A percentile compares a stretch with the other conserved stretches of the same genome.
These are phyloP conservation scores for Neopestalotiopsis sp. DNA, from an alignment of 2,329 filamentous ascomycete species.

Conservation along the genomic window DNA sequence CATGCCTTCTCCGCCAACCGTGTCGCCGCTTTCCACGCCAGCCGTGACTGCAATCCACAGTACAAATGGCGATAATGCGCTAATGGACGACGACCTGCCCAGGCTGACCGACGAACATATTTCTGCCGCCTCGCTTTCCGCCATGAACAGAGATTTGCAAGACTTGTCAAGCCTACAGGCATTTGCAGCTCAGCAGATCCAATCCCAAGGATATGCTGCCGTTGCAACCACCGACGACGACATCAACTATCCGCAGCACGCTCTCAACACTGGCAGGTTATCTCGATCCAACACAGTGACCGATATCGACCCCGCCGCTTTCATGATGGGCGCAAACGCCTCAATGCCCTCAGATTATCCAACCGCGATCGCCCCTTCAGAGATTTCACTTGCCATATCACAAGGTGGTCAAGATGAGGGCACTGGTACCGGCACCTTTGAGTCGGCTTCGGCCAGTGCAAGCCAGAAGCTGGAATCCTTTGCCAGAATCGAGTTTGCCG, in stretches of 20 bases:
- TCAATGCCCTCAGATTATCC: constrained; percentile 32
- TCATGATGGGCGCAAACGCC: constrained; percentile 32
- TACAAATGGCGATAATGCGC: constrained; percentile 33
- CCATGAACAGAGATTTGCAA: neutral
- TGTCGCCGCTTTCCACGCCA: constrained; percentile 41
- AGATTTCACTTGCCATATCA: constrained; percentile 37
- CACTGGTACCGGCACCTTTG: constrained; percentile 26
- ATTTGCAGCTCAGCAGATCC: neutral
- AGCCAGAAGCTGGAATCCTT: constrained; percentile 58
- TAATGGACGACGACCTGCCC: constrained; percentile 29
- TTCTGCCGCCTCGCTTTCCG: neutral
- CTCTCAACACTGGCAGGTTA: constrained; percentile 22
- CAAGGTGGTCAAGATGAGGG: constrained; percentile 35
- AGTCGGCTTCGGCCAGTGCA: constrained; percentile 36
- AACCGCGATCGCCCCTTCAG: constrained; percentile 36
- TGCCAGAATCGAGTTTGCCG: constrained; percentile 70
- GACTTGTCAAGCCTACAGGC: neutral
- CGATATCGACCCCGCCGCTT: constrained; percentile 36
- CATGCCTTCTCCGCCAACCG: constrained; percentile 38
- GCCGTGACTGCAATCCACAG: constrained; percentile 33
- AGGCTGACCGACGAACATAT: constrained; percentile 22
- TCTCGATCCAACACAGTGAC: constrained; percentile 27
- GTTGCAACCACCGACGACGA: constrained; percentile 39
- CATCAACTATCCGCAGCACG: constrained; percentile 28
- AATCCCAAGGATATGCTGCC: constrained; percentile 26